These are phyloP conservation scores for Pseudopithomyces maydicus DNA, from an alignment of 2,329 filamentous ascomycete species.

Conservation along the genomic window DNA sequence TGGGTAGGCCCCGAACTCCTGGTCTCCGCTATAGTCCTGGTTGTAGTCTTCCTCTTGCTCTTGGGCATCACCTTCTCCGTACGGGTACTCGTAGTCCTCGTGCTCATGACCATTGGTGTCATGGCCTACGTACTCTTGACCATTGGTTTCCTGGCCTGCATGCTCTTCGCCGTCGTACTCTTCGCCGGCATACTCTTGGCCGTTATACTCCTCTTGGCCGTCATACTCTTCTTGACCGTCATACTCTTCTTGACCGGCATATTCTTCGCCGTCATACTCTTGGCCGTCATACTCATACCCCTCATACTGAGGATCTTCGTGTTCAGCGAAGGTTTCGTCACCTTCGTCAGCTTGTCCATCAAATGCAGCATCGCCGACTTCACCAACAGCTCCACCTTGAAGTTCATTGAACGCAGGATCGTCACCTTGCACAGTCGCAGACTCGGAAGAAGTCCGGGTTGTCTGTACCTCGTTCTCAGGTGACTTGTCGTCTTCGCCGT, in stretches of 20 bases:
- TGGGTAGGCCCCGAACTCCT: constrained; percentile 18
- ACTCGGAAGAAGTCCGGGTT: constrained; percentile 29
- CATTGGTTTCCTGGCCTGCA: too few relatives aligned
- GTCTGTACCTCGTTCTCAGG: constrained; percentile 11
- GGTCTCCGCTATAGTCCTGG: constrained; percentile 16
- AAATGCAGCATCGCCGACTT: constrained; percentile 7
- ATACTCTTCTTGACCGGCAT: too few relatives aligned
- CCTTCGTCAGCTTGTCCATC: constrained; percentile 8
- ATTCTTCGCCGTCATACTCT: too few relatives aligned
- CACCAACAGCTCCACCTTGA: constrained; percentile 6
- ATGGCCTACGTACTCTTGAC: background rate
- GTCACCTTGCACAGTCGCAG: constrained; percentile 43
- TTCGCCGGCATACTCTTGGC: background rate
- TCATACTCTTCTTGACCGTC: background rate
- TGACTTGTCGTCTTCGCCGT: constrained; percentile 46
- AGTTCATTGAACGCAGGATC: constrained; percentile 8
- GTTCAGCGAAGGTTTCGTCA: background rate
- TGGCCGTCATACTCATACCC: background rate
- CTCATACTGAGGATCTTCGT: background rate
- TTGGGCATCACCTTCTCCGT: constrained; percentile 7
- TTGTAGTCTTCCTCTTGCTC: constrained; percentile 21
- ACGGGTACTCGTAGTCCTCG: background rate
- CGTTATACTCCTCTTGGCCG: background rate
- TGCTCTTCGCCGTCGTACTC: too few relatives aligned
- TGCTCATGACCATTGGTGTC: background rate